Conservation (phyloP, 176 grass and related monocot species). For the Raddia guianensis region DNA sequence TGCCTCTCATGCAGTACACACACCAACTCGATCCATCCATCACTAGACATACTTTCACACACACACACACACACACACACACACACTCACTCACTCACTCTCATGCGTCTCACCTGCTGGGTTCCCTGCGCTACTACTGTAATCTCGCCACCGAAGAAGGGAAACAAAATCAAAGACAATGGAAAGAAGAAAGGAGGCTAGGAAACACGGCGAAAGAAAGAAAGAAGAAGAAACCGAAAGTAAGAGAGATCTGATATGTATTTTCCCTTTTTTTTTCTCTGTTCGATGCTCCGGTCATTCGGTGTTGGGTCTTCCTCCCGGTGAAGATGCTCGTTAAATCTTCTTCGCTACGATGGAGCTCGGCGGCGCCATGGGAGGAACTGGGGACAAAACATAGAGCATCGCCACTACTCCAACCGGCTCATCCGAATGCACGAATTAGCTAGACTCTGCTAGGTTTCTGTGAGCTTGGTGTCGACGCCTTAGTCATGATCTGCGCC, state of each 20-base stretch:
- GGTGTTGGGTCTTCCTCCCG: neutral
- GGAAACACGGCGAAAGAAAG: neutral
- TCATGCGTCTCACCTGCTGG: neutral
- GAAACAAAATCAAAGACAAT: slow-evolving; percentile 8
- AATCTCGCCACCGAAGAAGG: slow-evolving; percentile 22
- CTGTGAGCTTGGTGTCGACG: neutral
- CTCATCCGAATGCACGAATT: slow-evolving; percentile 38
- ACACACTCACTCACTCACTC: neutral
- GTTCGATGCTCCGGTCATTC: neutral
- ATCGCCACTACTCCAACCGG: neutral
- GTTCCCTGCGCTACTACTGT: neutral
- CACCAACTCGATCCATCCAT: slow-evolving; percentile 13
- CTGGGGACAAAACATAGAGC: neutral
- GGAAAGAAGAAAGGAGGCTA: neutral
- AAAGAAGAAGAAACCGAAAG: slow-evolving; percentile 36
- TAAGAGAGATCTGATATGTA: slow-evolving; percentile 20
- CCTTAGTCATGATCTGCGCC: slow-evolving; percentile 65
- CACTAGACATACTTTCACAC: slow-evolving; percentile 34
- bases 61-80: slow-evolving; percentile 10
- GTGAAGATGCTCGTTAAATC: neutral
- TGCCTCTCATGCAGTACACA: neutral
- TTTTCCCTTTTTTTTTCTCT: neutral
- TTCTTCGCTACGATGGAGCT: neutral
- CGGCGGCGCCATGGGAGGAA: neutral
- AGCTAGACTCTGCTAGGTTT: slow-evolving; percentile 28